Percentiles rank a stretch among this genome's conserved stretches.
phyloP scores from a whole-genome alignment of 495 filamentous ascomycete species.

The Penicillium malachiteum region DNA sequence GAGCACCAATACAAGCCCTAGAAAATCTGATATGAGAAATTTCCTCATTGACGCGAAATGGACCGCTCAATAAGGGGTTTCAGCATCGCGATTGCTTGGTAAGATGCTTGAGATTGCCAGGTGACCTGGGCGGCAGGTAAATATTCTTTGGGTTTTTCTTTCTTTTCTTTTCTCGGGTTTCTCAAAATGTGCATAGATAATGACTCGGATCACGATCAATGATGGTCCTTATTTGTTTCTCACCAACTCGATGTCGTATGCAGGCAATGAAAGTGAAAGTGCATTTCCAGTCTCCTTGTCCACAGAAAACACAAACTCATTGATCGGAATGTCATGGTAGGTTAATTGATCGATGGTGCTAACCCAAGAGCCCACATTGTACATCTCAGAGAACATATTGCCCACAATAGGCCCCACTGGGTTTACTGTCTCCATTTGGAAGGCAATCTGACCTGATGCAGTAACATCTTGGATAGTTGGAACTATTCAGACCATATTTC shows the following conservation, averaged over 20 bases:
- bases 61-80: no score
- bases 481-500: constrained; percentile 21
- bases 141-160: no score
- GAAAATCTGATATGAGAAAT: no score
- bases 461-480: constrained; percentile 25
- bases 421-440: constrained; percentile 17
- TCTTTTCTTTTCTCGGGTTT: no score
- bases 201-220: no score
- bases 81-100: no score
- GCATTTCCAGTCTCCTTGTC: constrained; percentile 27
- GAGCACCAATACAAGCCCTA: no score
- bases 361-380: constrained; percentile 22
- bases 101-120: no score
- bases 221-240: no score
- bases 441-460: constrained; percentile 25
- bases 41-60: no score
- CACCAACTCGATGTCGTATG: constrained; percentile 10
- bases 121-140: no score
- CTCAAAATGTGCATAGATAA: no score
- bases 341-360: constrained; percentile 18
- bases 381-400: constrained; percentile 8
- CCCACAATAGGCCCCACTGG: constrained; percentile 17
- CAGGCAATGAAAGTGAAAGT: constrained; percentile 20
- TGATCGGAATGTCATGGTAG: constrained; percentile 26
- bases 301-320: constrained; percentile 37